Conservation (phyloP, 2,329 filamentous ascomycete species). For the Macrophomina phaseolina region DNA sequence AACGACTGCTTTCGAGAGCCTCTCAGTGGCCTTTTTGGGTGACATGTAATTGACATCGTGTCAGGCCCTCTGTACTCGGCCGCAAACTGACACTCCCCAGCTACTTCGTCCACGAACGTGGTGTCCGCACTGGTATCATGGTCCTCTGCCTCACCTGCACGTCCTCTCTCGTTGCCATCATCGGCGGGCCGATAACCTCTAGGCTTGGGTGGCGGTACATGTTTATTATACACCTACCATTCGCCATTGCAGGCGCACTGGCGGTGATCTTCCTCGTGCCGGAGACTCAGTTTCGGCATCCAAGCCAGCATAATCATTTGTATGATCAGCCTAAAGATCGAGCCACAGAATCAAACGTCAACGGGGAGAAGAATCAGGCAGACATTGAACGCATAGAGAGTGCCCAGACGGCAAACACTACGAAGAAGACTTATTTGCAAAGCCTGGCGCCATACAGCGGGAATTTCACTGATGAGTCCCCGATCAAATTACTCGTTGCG, state of each 20-base stretch:
- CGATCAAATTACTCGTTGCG: slow-evolving; percentile 32
- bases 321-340: neutral
- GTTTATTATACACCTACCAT: slow-evolving; percentile 39
- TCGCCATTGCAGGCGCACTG: slow-evolving; percentile 36
- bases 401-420: neutral
- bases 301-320: neutral
- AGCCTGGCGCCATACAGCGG: slow-evolving; percentile 31
- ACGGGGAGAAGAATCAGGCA: neutral
- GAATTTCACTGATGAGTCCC: slow-evolving; percentile 29
- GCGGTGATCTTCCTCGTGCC: slow-evolving; percentile 38
- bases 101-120: slow-evolving; percentile 42
- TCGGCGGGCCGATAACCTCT: slow-evolving; percentile 38
- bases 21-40: slow-evolving; percentile 41
- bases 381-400: neutral
- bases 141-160: slow-evolving; percentile 41
- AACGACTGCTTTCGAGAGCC: slow-evolving; percentile 42
- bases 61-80: too few species aligned
- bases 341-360: neutral
- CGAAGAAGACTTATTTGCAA: slow-evolving; percentile 31
- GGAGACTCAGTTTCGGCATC: slow-evolving; percentile 35
- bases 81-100: neutral
- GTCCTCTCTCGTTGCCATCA: slow-evolving; percentile 38
- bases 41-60: slow-evolving; percentile 35
- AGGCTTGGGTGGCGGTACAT: slow-evolving; percentile 38
- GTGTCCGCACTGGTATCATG: slow-evolving; percentile 38